Percentiles rank a stretch among this genome's conserved stretches.
These are phyloP conservation scores for Aspergillus ruber DNA, from an alignment of 2,329 filamentous ascomycete species.

Conservation along the genomic window DNA sequence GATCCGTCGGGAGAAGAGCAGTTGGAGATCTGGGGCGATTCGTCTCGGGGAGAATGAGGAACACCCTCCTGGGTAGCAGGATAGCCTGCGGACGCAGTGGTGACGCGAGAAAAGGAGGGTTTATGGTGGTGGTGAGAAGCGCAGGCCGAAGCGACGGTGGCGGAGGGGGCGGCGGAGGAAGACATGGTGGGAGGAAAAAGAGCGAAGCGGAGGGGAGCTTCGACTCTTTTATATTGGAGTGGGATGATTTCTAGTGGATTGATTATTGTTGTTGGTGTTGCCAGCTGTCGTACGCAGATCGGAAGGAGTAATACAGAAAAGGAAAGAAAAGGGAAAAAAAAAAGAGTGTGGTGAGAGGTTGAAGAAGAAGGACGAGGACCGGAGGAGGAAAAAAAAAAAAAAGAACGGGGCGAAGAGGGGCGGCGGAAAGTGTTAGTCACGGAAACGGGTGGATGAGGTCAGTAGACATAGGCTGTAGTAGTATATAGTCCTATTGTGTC, in stretches of 20 bases:
- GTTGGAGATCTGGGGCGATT: conserved; percentile 25
- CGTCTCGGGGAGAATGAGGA: conserved; percentile 17
- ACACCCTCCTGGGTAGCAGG: conserved; percentile 8
- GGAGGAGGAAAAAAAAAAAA: conserved; percentile 10
- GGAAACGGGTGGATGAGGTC: conserved; percentile 15
- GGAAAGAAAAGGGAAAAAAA: conserved; percentile 13
- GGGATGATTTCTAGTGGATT: conserved; percentile 1
- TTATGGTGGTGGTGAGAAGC: conserved; percentile 17
- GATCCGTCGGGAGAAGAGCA: conserved; percentile 32
- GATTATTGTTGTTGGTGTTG: not conserved
- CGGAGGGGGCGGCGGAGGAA: conserved; percentile 17
- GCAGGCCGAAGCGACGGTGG: conserved; percentile 9
- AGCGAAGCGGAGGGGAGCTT: conserved; percentile 9
- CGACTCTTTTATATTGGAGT: conserved; percentile 5
- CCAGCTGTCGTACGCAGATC: not conserved
- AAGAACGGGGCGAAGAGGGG: conserved; percentile 12
- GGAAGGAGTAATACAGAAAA: conserved; percentile 6
- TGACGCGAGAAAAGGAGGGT: conserved; percentile 16
- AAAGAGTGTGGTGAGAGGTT: conserved; percentile 3
- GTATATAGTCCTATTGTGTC: not conserved
- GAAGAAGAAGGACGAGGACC: conserved; percentile 15
- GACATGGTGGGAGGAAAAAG: conserved; percentile 25
- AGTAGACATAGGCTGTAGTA: not conserved
- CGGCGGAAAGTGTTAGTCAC: conserved; percentile 31
- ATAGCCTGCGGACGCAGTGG: conserved; percentile 15